Evolutionary conservation across 257 asterid genomes (phyloP).

Genomic region (Haberlea rhodopensis): DNA sequence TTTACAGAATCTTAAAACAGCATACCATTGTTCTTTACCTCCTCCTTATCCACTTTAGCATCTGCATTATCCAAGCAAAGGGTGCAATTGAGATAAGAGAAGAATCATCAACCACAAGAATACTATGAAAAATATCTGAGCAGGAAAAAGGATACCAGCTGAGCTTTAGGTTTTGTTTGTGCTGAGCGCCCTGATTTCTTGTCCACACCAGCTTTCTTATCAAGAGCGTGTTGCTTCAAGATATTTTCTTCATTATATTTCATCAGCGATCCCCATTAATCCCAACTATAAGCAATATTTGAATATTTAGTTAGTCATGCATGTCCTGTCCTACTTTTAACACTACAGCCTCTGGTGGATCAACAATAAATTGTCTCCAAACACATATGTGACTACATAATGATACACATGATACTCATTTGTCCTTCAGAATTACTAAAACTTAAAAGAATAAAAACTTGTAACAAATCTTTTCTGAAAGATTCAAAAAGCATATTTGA

Average conservation of each 20-base stretch:
- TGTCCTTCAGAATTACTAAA: too few species aligned
- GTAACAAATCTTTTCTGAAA: too few species aligned
- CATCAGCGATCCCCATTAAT: slow-evolving; percentile 95
- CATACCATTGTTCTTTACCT: slow-evolving; percentile 49
- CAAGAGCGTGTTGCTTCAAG: slow-evolving; percentile 70
- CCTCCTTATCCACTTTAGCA: slow-evolving; percentile 65
- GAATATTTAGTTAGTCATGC: slow-evolving; percentile 29
- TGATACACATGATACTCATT: too few species aligned
- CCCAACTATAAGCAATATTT: slow-evolving; percentile 71
- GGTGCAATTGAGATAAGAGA: slow-evolving; percentile 23
- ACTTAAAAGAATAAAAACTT: too few species aligned
- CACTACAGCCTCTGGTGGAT: slow-evolving; percentile 11
- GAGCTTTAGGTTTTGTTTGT: slow-evolving; percentile 69
- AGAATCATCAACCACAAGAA: slow-evolving; percentile 13
- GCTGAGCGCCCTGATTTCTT: slow-evolving; percentile 79
- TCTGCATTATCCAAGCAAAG: slow-evolving; percentile 39
- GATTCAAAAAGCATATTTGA: too few species aligned
- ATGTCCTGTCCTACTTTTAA: slow-evolving; percentile 1
- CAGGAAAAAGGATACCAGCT: slow-evolving; percentile 49
- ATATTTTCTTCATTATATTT: slow-evolving; percentile 72
- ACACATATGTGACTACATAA: too few species aligned
- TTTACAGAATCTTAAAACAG: slow-evolving; percentile 17
- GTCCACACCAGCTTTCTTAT: slow-evolving; percentile 72
- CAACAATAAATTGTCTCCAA: background rate
- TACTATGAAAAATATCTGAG: slow-evolving; percentile 20